A percentile compares a stretch with the other conserved stretches of the same genome.
These are phyloP conservation scores for Ophiocordyceps sinensis DNA, from an alignment of 2,329 filamentous ascomycete genomes.

Conservation along the genomic window DNA sequence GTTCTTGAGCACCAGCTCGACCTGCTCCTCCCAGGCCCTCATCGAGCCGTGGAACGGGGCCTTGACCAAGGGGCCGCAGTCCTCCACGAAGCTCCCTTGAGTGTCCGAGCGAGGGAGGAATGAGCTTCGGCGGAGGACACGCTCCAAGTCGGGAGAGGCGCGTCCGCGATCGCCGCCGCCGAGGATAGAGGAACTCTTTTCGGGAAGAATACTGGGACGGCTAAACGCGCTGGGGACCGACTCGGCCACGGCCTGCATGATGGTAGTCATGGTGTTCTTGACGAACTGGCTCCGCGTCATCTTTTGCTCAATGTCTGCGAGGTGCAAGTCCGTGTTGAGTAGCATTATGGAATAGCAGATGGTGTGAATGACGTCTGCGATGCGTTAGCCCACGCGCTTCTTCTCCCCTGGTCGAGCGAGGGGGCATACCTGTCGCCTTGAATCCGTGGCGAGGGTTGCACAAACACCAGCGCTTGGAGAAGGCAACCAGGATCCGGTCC, in stretches of 20 bases:
- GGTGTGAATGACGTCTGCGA: slow-evolving; percentile 78
- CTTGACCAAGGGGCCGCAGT: slow-evolving; percentile 65
- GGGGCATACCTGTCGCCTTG: slow-evolving; percentile 55
- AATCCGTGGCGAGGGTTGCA: slow-evolving; percentile 92
- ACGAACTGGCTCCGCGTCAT: slow-evolving; percentile 94
- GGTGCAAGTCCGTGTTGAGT: slow-evolving; percentile 87
- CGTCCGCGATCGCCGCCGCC: slow-evolving; percentile 15
- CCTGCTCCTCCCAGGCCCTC: slow-evolving; percentile 73
- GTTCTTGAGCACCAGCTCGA: slow-evolving; percentile 82
- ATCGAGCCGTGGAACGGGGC: slow-evolving; percentile 59
- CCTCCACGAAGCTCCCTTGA: slow-evolving; percentile 27
- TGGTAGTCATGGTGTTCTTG: slow-evolving; percentile 89
- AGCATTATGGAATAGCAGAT: slow-evolving; percentile 94
- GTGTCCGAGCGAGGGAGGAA: slow-evolving; percentile 34
- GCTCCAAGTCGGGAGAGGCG: slow-evolving; percentile 21
- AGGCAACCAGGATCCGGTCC: slow-evolving; percentile 80
- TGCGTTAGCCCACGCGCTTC: slow-evolving; percentile 13
- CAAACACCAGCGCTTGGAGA: slow-evolving; percentile 80
- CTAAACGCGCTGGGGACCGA: slow-evolving; percentile 54
- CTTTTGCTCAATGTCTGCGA: slow-evolving; percentile 89
- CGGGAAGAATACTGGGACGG: slow-evolving; percentile 39
- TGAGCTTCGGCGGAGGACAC: slow-evolving; percentile 28
- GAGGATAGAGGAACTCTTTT: slow-evolving; percentile 18
- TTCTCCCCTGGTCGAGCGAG: background rate
- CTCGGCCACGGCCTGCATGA: slow-evolving; percentile 62